Evolutionary conservation across 352 stramenopile genomes (phyloP), one percentile per base, ranked within the genome.

Genomic region (Thraustochytrium sp.): DNA sequence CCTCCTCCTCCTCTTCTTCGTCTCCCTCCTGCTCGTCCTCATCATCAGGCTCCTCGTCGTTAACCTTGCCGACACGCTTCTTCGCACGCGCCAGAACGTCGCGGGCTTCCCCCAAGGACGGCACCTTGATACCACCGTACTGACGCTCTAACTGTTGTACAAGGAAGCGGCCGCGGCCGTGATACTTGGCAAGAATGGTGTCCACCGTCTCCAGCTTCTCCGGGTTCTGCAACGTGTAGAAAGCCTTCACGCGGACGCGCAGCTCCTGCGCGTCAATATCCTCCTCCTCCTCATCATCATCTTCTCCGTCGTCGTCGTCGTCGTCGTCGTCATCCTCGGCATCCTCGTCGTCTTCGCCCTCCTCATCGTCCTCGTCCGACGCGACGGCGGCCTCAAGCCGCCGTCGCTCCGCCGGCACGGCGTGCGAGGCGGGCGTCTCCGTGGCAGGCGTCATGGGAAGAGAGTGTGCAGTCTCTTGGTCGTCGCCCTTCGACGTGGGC

Each of bases 201-300:
- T 85, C 77, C 13, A 85, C 31, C 37, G 42, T 55, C 2, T 3
- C 51, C 3, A 85, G 36, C 54, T 85, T 80, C 40, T 63, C 63
- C 5, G 77, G 77, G 37, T 85, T 85, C 29, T 85, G 61, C 38
- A 21, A 21, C 61, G 21, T 16, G 37, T 85, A 85, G 26, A 85
- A 85, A 9, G 53, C 75, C 11, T 64, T 49, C n/a, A 85, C 21
- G 3, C 62, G 37, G 31, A n/a, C 51, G 48, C 63, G 76, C 44
- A 84, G 54, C 51, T 77, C 26, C 31, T 77, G 8, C 26, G 26
- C 18, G 34, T 73, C 34, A 26, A 29, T 8, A 13, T 16, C 61
- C 8, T 46, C 18, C 18, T 44, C 34, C 36, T 73, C n/a, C 18
- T 0, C 13, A 21, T 5, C 38, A 9, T 23, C 36, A 36, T n/a